Conservation (phyloP, 2,329 filamentous ascomycete genomes). For the Phialophora expanda region DNA sequence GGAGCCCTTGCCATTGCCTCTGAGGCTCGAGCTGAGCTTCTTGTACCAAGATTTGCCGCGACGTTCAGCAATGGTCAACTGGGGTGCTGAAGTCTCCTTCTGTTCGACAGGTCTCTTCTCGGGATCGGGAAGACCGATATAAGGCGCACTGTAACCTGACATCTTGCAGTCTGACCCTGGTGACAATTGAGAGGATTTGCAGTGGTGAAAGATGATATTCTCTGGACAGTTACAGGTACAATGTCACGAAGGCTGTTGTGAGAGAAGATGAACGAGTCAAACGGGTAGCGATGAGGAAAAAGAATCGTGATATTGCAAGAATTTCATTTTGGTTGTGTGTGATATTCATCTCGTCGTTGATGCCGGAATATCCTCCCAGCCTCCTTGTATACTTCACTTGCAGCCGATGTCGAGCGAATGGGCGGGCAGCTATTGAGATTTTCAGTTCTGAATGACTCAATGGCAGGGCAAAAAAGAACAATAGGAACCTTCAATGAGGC, state of each 20-base stretch:
- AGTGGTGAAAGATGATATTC: not conserved
- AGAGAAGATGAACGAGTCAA: not conserved
- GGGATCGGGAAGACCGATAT: conserved; percentile 14
- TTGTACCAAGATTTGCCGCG: conserved; percentile 18
- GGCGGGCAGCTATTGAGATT: conserved; percentile 16
- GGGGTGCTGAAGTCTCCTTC: conserved; percentile 3
- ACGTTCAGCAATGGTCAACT: conserved; percentile 9
- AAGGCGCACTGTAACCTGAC: conserved; percentile 8
- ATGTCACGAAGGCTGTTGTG: not conserved
- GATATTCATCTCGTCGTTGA: conserved; percentile 18
- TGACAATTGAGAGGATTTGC: not conserved
- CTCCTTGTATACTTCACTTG: conserved; percentile 13
- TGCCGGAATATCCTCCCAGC: conserved; percentile 9
- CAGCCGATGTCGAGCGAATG: conserved; percentile 10
- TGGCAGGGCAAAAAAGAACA: conserved; percentile 22
- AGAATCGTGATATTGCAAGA: conserved; percentile 11
- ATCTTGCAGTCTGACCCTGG: conserved; percentile 7
- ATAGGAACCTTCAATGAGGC: conserved; percentile 18
- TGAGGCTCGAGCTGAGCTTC: conserved; percentile 19
- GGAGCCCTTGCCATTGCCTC: not conserved
- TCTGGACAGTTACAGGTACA: conserved; percentile 1
- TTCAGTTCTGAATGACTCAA: conserved; percentile 17
- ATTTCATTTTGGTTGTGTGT: conserved; percentile 9
- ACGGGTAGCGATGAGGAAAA: conserved; percentile 7
- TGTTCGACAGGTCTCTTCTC: conserved; percentile 13